Evolutionary conservation across 1,139 yeast species (phyloP).

Genomic region (Kodamaea sp.): DNA sequence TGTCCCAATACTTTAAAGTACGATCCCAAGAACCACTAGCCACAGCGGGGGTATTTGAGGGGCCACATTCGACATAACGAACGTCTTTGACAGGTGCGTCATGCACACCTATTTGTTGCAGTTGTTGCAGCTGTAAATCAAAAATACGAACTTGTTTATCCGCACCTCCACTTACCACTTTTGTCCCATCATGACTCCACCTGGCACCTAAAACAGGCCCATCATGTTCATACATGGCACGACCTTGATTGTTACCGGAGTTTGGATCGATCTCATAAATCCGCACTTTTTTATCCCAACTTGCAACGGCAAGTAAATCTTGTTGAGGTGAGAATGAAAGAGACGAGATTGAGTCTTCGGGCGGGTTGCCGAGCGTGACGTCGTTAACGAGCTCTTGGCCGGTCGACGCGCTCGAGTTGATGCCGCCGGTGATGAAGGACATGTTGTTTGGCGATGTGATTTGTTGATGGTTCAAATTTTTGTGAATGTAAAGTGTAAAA

Average conservation of each 20-base stretch:
- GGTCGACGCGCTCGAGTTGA: slow-evolving; percentile 39
- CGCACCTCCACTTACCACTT: slow-evolving; percentile 87
- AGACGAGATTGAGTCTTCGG: slow-evolving; percentile 89
- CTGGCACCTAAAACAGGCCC: slow-evolving; percentile 82
- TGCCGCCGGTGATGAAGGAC: slow-evolving; percentile 28
- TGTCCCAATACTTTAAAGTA: slow-evolving; percentile 90
- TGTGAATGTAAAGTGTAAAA: neutral
- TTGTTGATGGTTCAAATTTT: neutral
- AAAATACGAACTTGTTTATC: slow-evolving; percentile 85
- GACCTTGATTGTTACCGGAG: slow-evolving; percentile 71
- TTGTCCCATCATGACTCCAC: slow-evolving; percentile 85
- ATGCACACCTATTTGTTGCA: slow-evolving; percentile 82
- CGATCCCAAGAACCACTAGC: slow-evolving; percentile 98
- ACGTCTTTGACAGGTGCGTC: slow-evolving; percentile 76
- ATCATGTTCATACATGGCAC: slow-evolving; percentile 86
- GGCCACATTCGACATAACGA: slow-evolving; percentile 78
- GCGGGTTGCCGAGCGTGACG: slow-evolving; percentile 74
- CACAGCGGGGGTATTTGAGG: slow-evolving; percentile 73
- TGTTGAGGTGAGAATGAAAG: slow-evolving; percentile 90
- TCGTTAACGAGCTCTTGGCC: slow-evolving; percentile 75
- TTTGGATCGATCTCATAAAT: slow-evolving; percentile 79
- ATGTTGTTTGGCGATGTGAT: slow-evolving; percentile 9
- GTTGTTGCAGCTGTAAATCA: slow-evolving; percentile 79
- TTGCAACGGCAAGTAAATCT: slow-evolving; percentile 73
- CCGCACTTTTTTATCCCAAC: slow-evolving; percentile 96